These are phyloP conservation scores for Colletotrichum sp. DNA, from an alignment of 2,329 filamentous ascomycete genomes.

Conservation along the genomic window DNA sequence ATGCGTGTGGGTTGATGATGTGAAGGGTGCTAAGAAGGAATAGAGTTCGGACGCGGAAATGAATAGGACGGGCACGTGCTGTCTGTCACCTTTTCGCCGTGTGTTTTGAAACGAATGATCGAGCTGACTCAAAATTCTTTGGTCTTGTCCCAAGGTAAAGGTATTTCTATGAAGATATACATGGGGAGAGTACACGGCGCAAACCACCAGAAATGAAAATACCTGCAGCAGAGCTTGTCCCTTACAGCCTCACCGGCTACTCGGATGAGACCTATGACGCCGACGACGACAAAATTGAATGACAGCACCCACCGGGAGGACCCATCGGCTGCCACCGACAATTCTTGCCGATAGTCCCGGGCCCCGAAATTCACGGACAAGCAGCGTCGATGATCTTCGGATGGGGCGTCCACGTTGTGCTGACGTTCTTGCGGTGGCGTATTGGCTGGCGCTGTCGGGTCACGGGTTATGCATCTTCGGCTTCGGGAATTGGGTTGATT, in stretches of 20 bases:
- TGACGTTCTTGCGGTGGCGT: not conserved
- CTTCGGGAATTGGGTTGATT: not conserved
- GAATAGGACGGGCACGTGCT: not conserved
- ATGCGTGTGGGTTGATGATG: not conserved
- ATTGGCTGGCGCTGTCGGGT: not conserved
- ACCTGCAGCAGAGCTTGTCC: not conserved
- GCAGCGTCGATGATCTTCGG: not conserved
- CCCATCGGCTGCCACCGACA: not conserved
- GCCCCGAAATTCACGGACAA: not conserved
- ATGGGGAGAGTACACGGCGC: not conserved
- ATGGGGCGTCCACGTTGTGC: not conserved
- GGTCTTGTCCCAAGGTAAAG: not conserved
- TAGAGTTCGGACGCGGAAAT: not conserved
- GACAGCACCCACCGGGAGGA: not conserved
- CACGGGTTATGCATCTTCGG: not conserved
- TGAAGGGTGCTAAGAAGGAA: not conserved
- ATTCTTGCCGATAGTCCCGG: not conserved
- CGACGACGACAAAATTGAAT: not conserved
- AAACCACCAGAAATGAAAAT: not conserved
- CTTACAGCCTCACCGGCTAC: not conserved
- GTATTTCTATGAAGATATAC: not conserved
- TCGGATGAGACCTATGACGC: not conserved
- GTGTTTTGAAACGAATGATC: not conserved
- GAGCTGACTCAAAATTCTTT: not conserved
- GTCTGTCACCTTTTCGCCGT: not conserved